Evolutionary conservation across 805 yeast species (phyloP), one percentile per base, ranked within the genome.

Genomic region (Cyberlindnera subsufficiens): DNA sequence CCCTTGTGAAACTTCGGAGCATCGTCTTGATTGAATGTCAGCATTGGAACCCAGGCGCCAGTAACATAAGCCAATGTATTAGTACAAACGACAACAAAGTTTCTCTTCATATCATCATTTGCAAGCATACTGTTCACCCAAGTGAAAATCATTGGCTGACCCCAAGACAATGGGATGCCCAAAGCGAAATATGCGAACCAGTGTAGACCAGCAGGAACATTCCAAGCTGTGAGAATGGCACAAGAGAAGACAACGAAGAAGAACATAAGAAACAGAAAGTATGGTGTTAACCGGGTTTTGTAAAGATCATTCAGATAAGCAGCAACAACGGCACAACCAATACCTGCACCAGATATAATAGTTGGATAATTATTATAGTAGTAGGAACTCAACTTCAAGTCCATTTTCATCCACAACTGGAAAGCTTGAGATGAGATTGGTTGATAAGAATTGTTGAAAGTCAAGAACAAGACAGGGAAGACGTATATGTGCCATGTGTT

Each of bases 131-230:
- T 61, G 51, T 77, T 77, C 31, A 75, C 68, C 82, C 82, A 77
- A 5, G 78, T 63, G 43, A 68, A 76, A 14, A 76, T 71, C 47
- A 71, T 69, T 3, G 80, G 80, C 59, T 74, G 80, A 3, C 78
- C 81, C 71, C 70, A 71, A 5, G 72, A 53, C 0, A 72, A 62
- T 9, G 79, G 78, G 13, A 71, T 56, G 4, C 78, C 78, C 5
- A 70, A 56, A 36, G 74, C 48, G 47, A 68, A 75, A 53, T 73
- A 78, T 16, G 70, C 61, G 14, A 71, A 57, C 75, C 78, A 75
- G 43, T 74, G 77, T 27, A 68, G 65, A 2, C 73, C 75, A 13
- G 47, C 56, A 2, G 76, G 74, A 29, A 75, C 66, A 34, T 70
- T 49, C 79, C 80, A 77, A 13, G 49, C 58, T 0, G 77, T 66